Evolutionary conservation across 371 early-diverging fungal species (phyloP), one percentile per base, ranked within the genome.

Genomic region (Actinomucor elegans): DNA sequence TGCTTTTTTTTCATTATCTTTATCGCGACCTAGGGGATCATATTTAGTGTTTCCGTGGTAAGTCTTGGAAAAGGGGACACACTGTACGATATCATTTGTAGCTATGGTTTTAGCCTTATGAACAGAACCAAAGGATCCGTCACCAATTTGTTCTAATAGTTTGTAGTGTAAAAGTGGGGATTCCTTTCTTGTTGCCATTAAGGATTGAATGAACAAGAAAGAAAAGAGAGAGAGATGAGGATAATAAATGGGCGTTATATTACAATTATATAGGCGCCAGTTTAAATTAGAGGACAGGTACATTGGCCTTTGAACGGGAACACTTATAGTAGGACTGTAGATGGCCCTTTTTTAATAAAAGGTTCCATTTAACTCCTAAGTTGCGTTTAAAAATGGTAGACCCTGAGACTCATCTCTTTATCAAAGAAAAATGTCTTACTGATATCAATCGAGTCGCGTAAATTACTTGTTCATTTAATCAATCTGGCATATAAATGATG

Each of bases 1-100:
- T 85, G 88, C 55, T 89, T 92, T 64, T 91, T 87, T 74, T 96
- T 94, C 94, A 97, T 95, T 49, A 88, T 84, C 69, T 97, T 97
- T 48, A 97, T 91, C 9, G 97, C 97, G 4, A 97, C 91, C 93
- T 91, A 58, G 26, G 23, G 28, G 1, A 31, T 41, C 15, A 10
- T 23, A 27, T 14, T 46, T 36, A 48, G 8, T 10, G 33, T 42
- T n/a, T 15, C 9, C 11, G 11, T 9, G 20, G 36, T 38, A 2
- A 21, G 4, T 8, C 21, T 3, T 14, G 27, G 9, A 15, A 11
- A 55, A 15, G 20, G 48, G 47, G 40, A 23, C 18, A 26, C 32
- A 15, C 44, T 59, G 55, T 79, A 93, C 96, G 67, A 78, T 78
- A 59, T 91, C 85, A 21, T 85, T 83, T 7, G 85, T 85, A 31